Conservation (phyloP, 192 early-diverging fungal genomes). For the Funneliformis mosseae region DNA sequence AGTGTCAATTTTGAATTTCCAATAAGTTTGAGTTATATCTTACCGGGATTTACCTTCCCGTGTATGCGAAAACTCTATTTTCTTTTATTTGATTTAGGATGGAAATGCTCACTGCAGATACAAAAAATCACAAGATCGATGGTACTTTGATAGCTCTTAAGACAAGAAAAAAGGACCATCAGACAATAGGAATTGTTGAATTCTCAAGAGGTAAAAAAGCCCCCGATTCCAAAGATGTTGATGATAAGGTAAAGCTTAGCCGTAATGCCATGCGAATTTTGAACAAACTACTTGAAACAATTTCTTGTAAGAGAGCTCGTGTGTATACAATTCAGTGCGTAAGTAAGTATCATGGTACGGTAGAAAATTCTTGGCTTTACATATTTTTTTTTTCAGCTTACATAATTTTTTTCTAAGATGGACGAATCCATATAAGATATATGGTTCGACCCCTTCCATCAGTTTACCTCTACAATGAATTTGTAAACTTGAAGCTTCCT, state of each 20-base stretch:
- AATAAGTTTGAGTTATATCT: constrained; percentile 7
- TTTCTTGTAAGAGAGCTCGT: no score
- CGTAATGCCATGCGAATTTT: constrained; percentile 19
- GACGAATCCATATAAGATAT: no score
- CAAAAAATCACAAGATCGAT: no score
- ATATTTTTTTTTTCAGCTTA: no score
- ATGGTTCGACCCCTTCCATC: neutral
- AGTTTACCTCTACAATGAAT: constrained; percentile 20
- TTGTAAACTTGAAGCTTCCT: constrained; percentile 3
- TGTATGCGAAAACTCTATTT: no score
- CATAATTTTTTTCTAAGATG: no score
- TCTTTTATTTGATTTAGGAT: constrained; percentile 20
- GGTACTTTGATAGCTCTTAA: constrained; percentile 19
- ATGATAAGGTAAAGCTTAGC: constrained; percentile 12
- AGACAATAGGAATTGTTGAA: constrained; percentile 15
- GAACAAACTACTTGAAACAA: constrained; percentile 11
- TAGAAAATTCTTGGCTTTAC: no score
- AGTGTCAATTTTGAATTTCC: constrained; percentile 15
- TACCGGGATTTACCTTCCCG: no score
- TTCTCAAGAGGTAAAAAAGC: constrained; percentile 7
- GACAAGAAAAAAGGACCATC: constrained; percentile 17
- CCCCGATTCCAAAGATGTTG: neutral
- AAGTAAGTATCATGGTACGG: no score
- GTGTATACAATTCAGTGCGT: no score
- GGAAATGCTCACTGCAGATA: constrained; percentile 11